phyloP scores from a whole-genome alignment of 805 yeast species.

The Kodamaea kaohsiungensis region DNA sequence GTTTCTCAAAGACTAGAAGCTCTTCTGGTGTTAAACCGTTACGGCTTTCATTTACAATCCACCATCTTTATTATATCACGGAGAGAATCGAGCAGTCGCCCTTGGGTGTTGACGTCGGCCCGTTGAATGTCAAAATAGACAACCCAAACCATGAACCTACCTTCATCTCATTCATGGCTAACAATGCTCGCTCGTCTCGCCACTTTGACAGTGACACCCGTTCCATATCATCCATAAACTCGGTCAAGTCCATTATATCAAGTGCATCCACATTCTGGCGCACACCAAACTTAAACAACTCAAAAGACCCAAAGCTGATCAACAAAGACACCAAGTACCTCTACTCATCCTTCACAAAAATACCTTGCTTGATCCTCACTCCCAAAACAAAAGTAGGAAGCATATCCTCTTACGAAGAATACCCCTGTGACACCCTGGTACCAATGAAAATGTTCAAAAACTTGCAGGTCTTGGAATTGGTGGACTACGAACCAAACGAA shows the following conservation, averaged over 20 bases:
- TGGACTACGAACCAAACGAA: slow-evolving; percentile 63
- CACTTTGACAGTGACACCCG: slow-evolving; percentile 45
- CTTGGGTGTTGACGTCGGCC: slow-evolving; percentile 57
- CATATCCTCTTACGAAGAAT: slow-evolving; percentile 65
- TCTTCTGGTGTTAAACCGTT: slow-evolving; percentile 47
- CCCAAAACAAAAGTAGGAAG: slow-evolving; percentile 59
- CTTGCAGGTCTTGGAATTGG: slow-evolving; percentile 59
- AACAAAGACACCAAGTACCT: slow-evolving; percentile 56
- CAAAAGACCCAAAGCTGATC: slow-evolving; percentile 43
- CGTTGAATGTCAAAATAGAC: slow-evolving; percentile 59
- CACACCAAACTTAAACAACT: slow-evolving; percentile 27
- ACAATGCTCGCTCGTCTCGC: slow-evolving; percentile 47
- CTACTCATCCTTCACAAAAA: slow-evolving; percentile 62
- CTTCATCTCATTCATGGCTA: slow-evolving; percentile 59
- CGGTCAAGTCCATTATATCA: slow-evolving; percentile 52
- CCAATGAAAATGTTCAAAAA: slow-evolving; percentile 64
- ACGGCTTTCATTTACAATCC: slow-evolving; percentile 58
- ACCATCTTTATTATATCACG: slow-evolving; percentile 62
- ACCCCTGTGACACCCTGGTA: slow-evolving; percentile 69
- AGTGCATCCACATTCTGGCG: slow-evolving; percentile 45
- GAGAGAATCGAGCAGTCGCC: slow-evolving; percentile 54
- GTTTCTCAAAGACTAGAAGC: slow-evolving; percentile 45
- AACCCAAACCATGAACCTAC: slow-evolving; percentile 55
- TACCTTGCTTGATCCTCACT: slow-evolving; percentile 62
- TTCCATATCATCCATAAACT: slow-evolving; percentile 59